Evolutionary conservation across 345 rosid species (phyloP), one percentile per base, ranked within the genome.

Genomic region (Rhodomyrtus tomentosa): DNA sequence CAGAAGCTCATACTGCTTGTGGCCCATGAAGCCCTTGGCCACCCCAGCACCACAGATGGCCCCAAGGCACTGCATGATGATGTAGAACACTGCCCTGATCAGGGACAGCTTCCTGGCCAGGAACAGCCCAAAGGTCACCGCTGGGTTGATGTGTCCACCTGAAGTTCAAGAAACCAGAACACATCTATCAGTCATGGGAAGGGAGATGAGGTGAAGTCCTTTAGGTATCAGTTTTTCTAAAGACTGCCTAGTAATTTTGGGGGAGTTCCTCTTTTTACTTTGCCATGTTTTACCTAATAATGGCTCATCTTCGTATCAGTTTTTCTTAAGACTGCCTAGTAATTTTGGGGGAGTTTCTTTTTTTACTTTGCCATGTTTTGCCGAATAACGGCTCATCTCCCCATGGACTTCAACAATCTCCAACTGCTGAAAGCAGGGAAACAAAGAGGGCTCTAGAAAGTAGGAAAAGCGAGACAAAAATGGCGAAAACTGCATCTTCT

Each of bases 91-190:
- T 59, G 95, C 94, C 88, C 95, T 90, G 1, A 93, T 91, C 22
- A 94, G 89, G 54, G 96, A 94, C 10, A 94, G 90, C 93, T 94
- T 94, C 93, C 93, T 91, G 21, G 92, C 95, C 87, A 94, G 84
- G 18, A 94, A 84, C 83, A 94, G 53, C 54, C 96, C 96, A 53
- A 94, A 93, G 25, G 93, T 88, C 87, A 93, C 96, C 3, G 95
- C 94, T 38, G 95, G 95, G 87, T 93, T 93, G 83, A 93, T 93
- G 68, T 94, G 95, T 56, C 96, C 96, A 50, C 95, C 96, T 93
- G 89, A 82, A 58, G 50, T 79, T 50, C 74, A 12, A 36, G 32
- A 53, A 85, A 62, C 82, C 85, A 82, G 55, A 76, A 73, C 25
- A 73, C n/a, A 11, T 25, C 45, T 5, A 5, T 50, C 55, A 36